Evolutionary conservation across 441 rosid species (phyloP).

Genomic region (Capsella rubella): DNA sequence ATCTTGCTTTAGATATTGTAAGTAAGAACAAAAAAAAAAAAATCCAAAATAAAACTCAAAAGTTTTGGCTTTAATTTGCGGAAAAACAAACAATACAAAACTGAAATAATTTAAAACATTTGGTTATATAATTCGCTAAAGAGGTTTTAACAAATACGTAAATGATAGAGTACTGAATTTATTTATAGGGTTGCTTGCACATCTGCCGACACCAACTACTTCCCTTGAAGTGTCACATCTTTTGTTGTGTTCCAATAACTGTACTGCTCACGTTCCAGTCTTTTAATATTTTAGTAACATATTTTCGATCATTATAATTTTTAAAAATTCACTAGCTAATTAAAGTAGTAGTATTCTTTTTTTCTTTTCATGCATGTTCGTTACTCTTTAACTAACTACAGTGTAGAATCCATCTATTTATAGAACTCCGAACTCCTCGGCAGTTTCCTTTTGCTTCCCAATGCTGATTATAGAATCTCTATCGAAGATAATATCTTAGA

Average conservation of each 20-base stretch:
- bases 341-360: background rate
- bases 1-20: constrained; percentile 34
- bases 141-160: constrained; percentile 3
- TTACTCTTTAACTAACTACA: constrained; percentile 35
- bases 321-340: background rate
- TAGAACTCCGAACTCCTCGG: constrained; percentile 36
- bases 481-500: background rate
- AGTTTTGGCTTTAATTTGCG: background rate
- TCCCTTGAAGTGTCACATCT: constrained; percentile 47
- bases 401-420: constrained; percentile 23
- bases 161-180: background rate
- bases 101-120: background rate
- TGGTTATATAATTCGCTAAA: background rate
- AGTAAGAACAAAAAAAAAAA: background rate
- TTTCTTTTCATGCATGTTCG: constrained; percentile 17
- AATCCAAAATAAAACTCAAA: background rate
- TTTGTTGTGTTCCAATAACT: constrained; percentile 40
- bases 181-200: constrained; percentile 35
- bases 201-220: constrained; percentile 45
- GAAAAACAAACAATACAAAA: background rate
- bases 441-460: constrained; percentile 33
- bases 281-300: constrained; percentile 15
- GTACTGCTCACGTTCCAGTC: constrained; percentile 39
- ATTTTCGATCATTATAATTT: background rate
- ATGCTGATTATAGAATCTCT: constrained; percentile 22